Evolutionary conservation across 1,284 basidiomycete species (phyloP).

Genomic region (Pterulicium gracile): DNA sequence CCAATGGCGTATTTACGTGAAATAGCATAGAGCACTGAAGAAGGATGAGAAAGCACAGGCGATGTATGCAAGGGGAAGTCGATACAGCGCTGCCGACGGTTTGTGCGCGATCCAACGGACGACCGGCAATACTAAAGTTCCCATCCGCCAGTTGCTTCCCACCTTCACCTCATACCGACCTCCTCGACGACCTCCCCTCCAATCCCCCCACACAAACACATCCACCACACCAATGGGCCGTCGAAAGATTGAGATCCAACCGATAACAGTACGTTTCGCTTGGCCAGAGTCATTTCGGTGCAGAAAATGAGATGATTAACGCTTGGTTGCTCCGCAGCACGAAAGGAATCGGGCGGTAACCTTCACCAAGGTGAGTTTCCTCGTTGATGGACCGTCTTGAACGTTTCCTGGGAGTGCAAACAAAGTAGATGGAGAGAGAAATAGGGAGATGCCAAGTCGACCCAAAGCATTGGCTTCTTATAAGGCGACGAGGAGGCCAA

Average conservation of each 20-base stretch:
- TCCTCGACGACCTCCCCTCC: background rate
- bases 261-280: slow-evolving; percentile 38
- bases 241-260: slow-evolving; percentile 49
- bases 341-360: slow-evolving; percentile 64
- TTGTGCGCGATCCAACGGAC: too few species aligned
- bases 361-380: slow-evolving; percentile 47
- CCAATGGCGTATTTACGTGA: too few species aligned
- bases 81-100: too few species aligned
- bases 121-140: too few species aligned
- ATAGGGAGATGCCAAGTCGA: background rate
- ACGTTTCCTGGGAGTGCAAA: background rate
- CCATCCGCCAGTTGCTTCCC: too few species aligned
- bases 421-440: background rate
- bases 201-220: background rate
- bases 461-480: background rate
- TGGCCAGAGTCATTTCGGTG: slow-evolving; percentile 11
- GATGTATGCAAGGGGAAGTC: too few species aligned
- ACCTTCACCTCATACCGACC: too few species aligned
- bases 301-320: slow-evolving; percentile 10
- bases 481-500: background rate
- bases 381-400: slow-evolving; percentile 9
- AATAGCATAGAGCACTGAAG: too few species aligned
- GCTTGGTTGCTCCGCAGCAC: slow-evolving; percentile 31
- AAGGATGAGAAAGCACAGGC: too few species aligned
- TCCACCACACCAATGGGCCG: background rate